Conservation (phyloP, 2,329 filamentous ascomycete species). For the Pseudogymnoascus sp. region DNA sequence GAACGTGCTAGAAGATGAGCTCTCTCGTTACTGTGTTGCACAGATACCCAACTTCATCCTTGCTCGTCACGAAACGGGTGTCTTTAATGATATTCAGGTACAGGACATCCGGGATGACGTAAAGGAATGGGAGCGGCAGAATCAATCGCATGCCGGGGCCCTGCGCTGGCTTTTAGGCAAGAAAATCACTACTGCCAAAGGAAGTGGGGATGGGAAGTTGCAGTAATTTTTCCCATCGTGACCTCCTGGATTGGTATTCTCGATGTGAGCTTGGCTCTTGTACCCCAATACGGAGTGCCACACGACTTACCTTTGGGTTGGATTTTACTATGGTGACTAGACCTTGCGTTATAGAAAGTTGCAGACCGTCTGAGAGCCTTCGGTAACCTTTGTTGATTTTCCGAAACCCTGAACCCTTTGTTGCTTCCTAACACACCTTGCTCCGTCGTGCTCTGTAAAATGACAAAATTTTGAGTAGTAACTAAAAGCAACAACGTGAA, state of each 20-base stretch:
- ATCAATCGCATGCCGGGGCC: too few relatives aligned
- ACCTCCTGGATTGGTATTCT: background rate
- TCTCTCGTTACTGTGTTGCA: too few relatives aligned
- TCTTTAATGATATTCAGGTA: too few relatives aligned
- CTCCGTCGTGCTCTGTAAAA: background rate
- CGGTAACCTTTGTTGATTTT: background rate
- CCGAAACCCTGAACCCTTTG: background rate
- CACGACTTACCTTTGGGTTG: background rate
- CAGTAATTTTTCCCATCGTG: background rate
- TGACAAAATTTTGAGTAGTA: background rate
- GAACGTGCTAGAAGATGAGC: too few relatives aligned
- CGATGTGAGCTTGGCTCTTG: background rate
- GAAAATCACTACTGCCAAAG: too few relatives aligned
- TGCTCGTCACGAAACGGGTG: too few relatives aligned
- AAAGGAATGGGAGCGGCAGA: too few relatives aligned
- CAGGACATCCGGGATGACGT: too few relatives aligned
- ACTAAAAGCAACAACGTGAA: background rate
- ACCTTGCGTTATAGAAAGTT: too few relatives aligned
- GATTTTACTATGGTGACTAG: background rate
- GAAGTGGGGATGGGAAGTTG: too few relatives aligned
- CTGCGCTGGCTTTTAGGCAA: too few relatives aligned
- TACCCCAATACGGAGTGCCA: background rate
- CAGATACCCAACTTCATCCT: too few relatives aligned
- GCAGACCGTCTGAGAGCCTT: background rate
- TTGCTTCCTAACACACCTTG: background rate